Base-by-base conservation (phyloP, 2,329 filamentous ascomycete genomes). In the Magnaporthiopsis poae region DNA sequence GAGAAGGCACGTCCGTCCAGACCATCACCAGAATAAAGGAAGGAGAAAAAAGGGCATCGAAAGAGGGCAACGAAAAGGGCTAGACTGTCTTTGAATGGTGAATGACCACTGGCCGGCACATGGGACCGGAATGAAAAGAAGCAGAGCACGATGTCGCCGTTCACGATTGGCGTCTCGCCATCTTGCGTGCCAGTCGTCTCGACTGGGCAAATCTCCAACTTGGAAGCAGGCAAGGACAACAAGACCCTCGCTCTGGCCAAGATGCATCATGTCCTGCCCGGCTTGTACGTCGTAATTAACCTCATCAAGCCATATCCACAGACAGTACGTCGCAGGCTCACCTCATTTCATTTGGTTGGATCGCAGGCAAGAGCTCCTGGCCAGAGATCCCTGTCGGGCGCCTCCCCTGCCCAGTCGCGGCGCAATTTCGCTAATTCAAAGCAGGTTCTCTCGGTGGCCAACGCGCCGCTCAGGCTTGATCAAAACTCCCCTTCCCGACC, bases 271-370 rank as follows among this genome's bases (percentile, higher is more conserved):
- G n/a, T 25, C 3, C 46, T 25, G 31, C 31, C 31, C 31, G 46
- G 46, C 46, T 56, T 56, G 9, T 56, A 25, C 21, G 8, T 56
- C n/a, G 46, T 25, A 56, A 56, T 56, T 25, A 9, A 25, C 18
- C 46, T 56, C 18, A 56, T 25, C 46, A 56, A 56, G 9, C n/a
- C 46, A 56, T 56, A 56, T 25, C 46, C 46, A 56, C 46, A 56
- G n/a, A 21, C 46, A 25, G 46, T 5, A n/a, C 46, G 21, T 56
- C 46, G 46, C n/a, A 25, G 46, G n/a, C 46, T 56, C 46, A 25
- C 46, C n/a, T 56, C 46, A 56, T 56, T 56, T 56, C 46, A 56
- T 56, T 56, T 56, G 46, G 46, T 56, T 56, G 46, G 46, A 56
- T 21, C 9, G 46, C 46, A 11, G 39, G 46, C 46, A 56, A 25